Evolutionary conservation across 352 stramenopile genomes (phyloP).

Genomic region (Halophytophthora polymorphica): DNA sequence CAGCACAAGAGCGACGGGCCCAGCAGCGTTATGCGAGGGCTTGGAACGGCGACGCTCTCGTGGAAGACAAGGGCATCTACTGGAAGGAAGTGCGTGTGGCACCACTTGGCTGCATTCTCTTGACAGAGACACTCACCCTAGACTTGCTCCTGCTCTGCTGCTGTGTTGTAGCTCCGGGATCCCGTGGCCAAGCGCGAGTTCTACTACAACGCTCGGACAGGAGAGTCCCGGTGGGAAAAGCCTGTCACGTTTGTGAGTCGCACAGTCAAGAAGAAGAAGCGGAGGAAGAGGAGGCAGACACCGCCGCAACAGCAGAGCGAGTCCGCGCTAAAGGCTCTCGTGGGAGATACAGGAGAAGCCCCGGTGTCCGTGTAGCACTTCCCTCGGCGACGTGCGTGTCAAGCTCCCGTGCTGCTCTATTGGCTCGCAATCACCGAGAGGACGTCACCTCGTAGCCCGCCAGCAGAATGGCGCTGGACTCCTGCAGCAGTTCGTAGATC

Average conservation of each 20-base stretch:
- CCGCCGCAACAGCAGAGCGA: not conserved
- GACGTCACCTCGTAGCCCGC: constrained; percentile 72
- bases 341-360: not conserved
- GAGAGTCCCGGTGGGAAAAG: constrained; percentile 58
- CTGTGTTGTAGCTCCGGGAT: constrained; percentile 38
- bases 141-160: not conserved
- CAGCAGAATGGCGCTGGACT: constrained; percentile 73
- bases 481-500: constrained; percentile 73
- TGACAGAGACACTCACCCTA: not conserved
- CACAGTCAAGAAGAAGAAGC: constrained; percentile 24
- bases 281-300: not conserved
- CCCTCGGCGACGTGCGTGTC: not conserved
- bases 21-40: constrained; percentile 38
- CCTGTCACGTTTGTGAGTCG: constrained; percentile 33
- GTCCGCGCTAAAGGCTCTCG: not conserved
- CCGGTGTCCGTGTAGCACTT: not conserved
- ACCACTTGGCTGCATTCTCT: not conserved
- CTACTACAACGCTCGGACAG: constrained; percentile 72
- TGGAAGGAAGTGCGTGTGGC: constrained; percentile 56
- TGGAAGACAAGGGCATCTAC: constrained; percentile 51
- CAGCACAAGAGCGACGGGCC: constrained; percentile 31
- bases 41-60: constrained; percentile 21
- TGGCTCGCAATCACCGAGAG: constrained; percentile 26
- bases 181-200: constrained; percentile 39
- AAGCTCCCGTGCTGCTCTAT: constrained; percentile 8